phyloP scores from a whole-genome alignment of 306 rosid genomes.

The Hippophae gyantsensis region DNA sequence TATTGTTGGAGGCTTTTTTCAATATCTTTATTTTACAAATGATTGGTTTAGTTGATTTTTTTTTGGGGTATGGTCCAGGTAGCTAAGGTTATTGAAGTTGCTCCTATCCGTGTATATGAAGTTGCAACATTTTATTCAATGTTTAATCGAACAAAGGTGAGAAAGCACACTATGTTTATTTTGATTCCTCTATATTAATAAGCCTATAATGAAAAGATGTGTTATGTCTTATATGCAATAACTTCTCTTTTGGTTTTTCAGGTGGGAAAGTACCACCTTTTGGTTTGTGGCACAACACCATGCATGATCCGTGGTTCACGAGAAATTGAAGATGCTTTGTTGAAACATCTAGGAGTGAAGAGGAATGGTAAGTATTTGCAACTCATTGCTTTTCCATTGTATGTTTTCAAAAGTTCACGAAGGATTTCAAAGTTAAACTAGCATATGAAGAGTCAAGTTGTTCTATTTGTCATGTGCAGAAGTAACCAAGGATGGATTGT shows the following conservation, averaged over 20 bases:
- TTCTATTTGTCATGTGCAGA: conserved; percentile 43
- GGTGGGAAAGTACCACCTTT: conserved; percentile 91
- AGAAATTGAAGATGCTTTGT: conserved; percentile 75
- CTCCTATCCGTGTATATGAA: conserved; percentile 90
- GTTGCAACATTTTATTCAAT: conserved; percentile 97
- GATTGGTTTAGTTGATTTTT: not conserved
- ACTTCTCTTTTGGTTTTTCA: conserved; percentile 17
- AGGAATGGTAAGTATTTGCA: conserved; percentile 60
- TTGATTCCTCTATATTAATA: not conserved
- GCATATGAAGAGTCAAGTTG: too few species aligned
- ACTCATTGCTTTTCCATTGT: not conserved
- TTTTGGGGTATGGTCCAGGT: conserved; percentile 56
- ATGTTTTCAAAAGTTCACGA: not conserved
- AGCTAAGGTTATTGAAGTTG: conserved; percentile 79
- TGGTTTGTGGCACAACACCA: conserved; percentile 98
- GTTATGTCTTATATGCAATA: conserved; percentile 14
- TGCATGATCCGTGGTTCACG: conserved; percentile 99
- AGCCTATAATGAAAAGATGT: conserved; percentile 1
- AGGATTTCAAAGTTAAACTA: not conserved
- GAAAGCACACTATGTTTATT: conserved; percentile 10
- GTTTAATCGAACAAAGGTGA: conserved; percentile 91
- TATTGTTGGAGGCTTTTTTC: too few species aligned
- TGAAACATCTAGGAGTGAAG: conserved; percentile 90
- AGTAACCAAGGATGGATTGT: conserved; percentile 93
- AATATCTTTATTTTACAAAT: not conserved